phyloP scores from a whole-genome alignment of 345 rosid species.

The Euphorbia lathyris region DNA sequence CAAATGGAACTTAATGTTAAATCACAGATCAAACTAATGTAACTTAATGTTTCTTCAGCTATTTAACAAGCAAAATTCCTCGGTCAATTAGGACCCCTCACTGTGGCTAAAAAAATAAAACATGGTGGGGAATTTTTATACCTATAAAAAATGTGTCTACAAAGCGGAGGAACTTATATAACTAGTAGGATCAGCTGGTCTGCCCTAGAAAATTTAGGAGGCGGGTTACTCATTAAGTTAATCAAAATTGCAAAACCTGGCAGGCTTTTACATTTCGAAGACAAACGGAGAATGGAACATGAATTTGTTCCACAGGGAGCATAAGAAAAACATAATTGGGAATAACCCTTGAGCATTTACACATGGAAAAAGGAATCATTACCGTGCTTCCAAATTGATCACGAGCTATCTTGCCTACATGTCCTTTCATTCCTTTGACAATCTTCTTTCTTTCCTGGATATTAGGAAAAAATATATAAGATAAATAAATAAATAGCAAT shows the following conservation, averaged over 20 bases:
- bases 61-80: neutral
- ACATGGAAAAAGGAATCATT: slow-evolving; percentile 23
- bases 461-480: neutral
- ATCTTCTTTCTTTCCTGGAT: slow-evolving; percentile 88
- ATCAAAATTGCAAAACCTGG: neutral
- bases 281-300: neutral
- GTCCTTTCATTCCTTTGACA: slow-evolving; percentile 80
- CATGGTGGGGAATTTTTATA: neutral
- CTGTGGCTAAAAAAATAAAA: neutral
- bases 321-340: neutral
- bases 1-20: neutral
- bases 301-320: neutral
- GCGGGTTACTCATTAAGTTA: neutral
- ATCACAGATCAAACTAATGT: neutral
- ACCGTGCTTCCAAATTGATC: slow-evolving; percentile 86
- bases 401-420: slow-evolving; percentile 55
- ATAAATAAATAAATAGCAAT: neutral
- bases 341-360: neutral
- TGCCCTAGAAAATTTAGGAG: neutral
- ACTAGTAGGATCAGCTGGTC: neutral
- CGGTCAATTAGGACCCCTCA: neutral
- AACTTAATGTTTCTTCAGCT: neutral
- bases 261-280: neutral
- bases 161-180: neutral
- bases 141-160: neutral